Evolutionary conservation across 805 yeast genomes (phyloP).

Genomic region (Kuraishia borneana): DNA sequence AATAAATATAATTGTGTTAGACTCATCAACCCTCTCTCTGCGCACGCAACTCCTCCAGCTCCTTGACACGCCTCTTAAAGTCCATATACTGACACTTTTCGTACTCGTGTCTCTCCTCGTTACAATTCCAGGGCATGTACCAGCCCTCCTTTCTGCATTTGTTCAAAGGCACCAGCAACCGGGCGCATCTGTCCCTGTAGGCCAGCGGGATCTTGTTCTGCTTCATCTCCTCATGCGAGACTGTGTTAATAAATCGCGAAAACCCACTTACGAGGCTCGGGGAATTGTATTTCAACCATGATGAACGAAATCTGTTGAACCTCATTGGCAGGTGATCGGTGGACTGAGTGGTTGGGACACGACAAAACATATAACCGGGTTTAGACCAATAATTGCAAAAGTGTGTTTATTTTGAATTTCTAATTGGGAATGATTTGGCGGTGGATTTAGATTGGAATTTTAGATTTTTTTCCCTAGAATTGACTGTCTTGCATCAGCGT

Average conservation of each 20-base stretch:
- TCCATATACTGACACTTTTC: slow-evolving; percentile 81
- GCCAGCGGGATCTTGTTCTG: slow-evolving; percentile 64
- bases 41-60: slow-evolving; percentile 46
- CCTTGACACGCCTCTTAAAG: slow-evolving; percentile 69
- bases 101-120: slow-evolving; percentile 69
- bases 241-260: slow-evolving; percentile 20
- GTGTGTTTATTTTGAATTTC: too few relatives aligned
- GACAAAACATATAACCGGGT: too few relatives aligned
- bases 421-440: too few relatives aligned
- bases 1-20: too few relatives aligned
- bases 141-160: slow-evolving; percentile 47
- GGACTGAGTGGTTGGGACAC: too few relatives aligned
- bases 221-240: slow-evolving; percentile 78
- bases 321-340: too few relatives aligned
- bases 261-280: slow-evolving; percentile 26
- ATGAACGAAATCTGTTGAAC: too few relatives aligned
- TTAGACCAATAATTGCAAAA: too few relatives aligned
- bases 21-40: slow-evolving; percentile 11
- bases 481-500: too few relatives aligned
- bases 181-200: slow-evolving; percentile 79
- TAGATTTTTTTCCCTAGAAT: too few relatives aligned
- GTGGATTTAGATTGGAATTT: too few relatives aligned
- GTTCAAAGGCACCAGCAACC: slow-evolving; percentile 45
- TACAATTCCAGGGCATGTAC: slow-evolving; percentile 63
- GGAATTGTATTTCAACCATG: too few relatives aligned